Conservation (phyloP, 805 yeast species). For the Myxozyma sirexii region DNA sequence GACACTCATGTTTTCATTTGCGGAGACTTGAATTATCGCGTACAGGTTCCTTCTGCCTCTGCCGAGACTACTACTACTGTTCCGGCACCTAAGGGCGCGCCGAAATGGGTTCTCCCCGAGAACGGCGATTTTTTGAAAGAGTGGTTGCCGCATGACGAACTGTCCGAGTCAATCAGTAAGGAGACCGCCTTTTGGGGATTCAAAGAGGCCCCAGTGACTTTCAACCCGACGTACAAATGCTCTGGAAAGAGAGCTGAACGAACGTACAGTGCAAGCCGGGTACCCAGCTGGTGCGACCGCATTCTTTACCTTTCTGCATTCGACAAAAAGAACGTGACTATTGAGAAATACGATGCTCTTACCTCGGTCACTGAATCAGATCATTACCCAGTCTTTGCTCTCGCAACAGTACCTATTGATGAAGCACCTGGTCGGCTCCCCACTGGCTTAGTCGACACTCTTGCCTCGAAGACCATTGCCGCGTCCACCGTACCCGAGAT, state of each 20-base stretch:
- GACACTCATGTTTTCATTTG: constrained; percentile 64
- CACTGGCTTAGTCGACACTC: constrained; percentile 1
- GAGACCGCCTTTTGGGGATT: constrained; percentile 60
- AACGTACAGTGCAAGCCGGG: constrained; percentile 59
- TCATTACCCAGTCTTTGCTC: constrained; percentile 75
- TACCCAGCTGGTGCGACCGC: constrained; percentile 92
- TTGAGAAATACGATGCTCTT: constrained; percentile 53
- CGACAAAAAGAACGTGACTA: constrained; percentile 35
- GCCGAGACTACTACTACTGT: neutral
- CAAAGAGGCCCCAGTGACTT: constrained; percentile 61
- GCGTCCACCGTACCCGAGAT: constrained; percentile 1
- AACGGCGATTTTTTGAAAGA: constrained; percentile 35
- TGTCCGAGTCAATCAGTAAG: constrained; percentile 45
- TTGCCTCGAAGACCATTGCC: constrained; percentile 18
- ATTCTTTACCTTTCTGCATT: constrained; percentile 60
- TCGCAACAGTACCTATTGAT: constrained; percentile 50
- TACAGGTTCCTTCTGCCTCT: constrained; percentile 2
- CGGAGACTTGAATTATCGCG: constrained; percentile 87
- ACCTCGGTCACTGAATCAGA: constrained; percentile 61
- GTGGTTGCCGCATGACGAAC: constrained; percentile 52
- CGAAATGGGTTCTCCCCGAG: constrained; percentile 21
- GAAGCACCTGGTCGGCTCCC: constrained; percentile 14
- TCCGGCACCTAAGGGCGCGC: neutral
- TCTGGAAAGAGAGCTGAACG: constrained; percentile 41
- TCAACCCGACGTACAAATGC: constrained; percentile 83